Percentiles rank a stretch among this genome's conserved stretches.
Evolutionary conservation across 2,329 filamentous ascomycete genomes (phyloP).

Genomic region (Alternaria burnsii): DNA sequence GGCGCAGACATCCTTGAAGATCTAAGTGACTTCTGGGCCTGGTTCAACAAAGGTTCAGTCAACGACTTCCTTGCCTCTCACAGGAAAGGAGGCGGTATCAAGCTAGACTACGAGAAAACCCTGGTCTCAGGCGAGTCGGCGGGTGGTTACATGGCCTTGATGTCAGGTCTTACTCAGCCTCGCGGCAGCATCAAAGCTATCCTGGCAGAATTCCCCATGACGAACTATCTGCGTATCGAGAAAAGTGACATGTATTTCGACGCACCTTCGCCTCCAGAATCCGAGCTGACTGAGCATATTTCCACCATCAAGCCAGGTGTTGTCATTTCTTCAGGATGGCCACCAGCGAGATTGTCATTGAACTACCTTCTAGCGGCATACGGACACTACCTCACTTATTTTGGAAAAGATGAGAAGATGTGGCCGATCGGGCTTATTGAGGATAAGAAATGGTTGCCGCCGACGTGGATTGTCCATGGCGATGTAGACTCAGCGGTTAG

Average conservation of each 20-base stretch:
- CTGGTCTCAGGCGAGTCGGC: slow-evolving; percentile 50
- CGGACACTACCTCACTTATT: slow-evolving; percentile 37
- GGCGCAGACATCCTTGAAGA: slow-evolving; percentile 59
- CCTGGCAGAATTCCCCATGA: slow-evolving; percentile 43
- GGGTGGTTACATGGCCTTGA: slow-evolving; percentile 51
- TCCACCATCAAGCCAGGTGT: slow-evolving; percentile 24
- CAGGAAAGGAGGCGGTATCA: slow-evolving; percentile 16
- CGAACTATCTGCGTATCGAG: slow-evolving; percentile 21
- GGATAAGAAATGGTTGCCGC: slow-evolving; percentile 34
- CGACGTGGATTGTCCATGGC: slow-evolving; percentile 45
- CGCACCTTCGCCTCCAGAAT: slow-evolving; percentile 15
- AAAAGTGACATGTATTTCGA: slow-evolving; percentile 4
- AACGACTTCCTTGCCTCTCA: slow-evolving; percentile 14
- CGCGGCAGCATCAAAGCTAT: slow-evolving; percentile 34
- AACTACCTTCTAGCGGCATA: slow-evolving; percentile 29
- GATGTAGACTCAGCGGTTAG: slow-evolving; percentile 39
- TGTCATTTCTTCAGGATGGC: slow-evolving; percentile 28
- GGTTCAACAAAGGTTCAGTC: slow-evolving; percentile 45
- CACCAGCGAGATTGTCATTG: slow-evolving; percentile 29
- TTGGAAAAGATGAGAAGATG: slow-evolving; percentile 34
- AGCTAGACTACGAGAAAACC: slow-evolving; percentile 37
- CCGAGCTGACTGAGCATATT: slow-evolving; percentile 35
- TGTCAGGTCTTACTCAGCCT: slow-evolving; percentile 36
- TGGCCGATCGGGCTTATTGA: slow-evolving; percentile 40
- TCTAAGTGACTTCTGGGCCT: slow-evolving; percentile 59